Conservation (phyloP, 768 basidiomycete genomes). For the Lactarius quietus region DNA sequence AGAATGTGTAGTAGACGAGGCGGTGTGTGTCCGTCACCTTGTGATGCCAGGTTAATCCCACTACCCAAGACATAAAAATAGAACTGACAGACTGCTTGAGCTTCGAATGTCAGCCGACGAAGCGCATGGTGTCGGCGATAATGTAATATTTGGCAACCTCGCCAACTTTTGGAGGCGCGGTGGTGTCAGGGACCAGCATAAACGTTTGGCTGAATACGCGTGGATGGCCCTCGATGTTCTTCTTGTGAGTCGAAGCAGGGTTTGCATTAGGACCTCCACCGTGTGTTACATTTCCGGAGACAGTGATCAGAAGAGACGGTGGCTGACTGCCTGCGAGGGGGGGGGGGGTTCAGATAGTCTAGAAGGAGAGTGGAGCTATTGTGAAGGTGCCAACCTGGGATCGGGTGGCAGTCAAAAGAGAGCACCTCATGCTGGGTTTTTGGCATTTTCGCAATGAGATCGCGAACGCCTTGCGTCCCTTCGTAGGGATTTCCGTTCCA, state of each 20-base stretch:
- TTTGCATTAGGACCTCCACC: conserved; percentile 59
- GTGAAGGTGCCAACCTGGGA: conserved; percentile 54
- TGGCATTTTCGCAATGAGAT: conserved; percentile 70
- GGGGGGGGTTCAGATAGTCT: not conserved
- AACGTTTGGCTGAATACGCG: conserved; percentile 88
- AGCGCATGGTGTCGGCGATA: conserved; percentile 73
- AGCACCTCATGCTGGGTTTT: conserved; percentile 80
- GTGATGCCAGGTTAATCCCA: conserved; percentile 2
- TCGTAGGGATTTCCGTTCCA: conserved; percentile 86
- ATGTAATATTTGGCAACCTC: conserved; percentile 82
- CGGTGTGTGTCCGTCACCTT: not conserved
- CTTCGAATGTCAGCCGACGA: conserved; percentile 56
- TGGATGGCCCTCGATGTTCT: conserved; percentile 63
- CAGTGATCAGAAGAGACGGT: conserved; percentile 72
- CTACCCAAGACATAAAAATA: not conserved
- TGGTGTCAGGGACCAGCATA: conserved; percentile 74
- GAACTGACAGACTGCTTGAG: conserved; percentile 1
- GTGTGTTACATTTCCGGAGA: conserved; percentile 76
- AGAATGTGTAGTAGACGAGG: conserved; percentile 3
- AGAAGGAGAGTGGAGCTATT: not conserved
- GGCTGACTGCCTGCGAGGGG: conserved; percentile 61
- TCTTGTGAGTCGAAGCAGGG: conserved; percentile 46
- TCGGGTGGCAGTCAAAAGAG: conserved; percentile 87
- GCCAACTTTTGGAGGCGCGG: conserved; percentile 59
- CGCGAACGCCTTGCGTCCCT: conserved; percentile 63